phyloP scores from a whole-genome alignment of 495 filamentous ascomycete species.

The Hypoxylon lenormandii region DNA sequence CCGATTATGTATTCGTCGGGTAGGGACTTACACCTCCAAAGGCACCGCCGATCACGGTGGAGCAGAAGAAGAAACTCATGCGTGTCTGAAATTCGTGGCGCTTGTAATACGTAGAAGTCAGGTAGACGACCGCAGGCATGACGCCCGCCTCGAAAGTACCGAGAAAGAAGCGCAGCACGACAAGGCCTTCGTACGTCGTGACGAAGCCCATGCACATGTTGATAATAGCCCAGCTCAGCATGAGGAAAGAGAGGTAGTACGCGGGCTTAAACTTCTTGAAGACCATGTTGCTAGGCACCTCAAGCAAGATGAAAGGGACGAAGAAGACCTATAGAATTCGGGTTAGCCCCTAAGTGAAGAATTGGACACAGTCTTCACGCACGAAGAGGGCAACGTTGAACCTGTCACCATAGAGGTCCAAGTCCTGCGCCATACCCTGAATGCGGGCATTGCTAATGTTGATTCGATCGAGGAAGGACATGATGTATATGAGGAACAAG shows the following conservation, averaged over 20 bases:
- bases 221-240: conserved; percentile 68
- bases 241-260: conserved; percentile 66
- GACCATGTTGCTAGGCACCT: conserved; percentile 70
- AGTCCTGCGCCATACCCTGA: conserved; percentile 69
- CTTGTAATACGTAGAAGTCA: conserved; percentile 73
- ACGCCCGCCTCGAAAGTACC: conserved; percentile 71
- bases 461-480: conserved; percentile 65
- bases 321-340: conserved; percentile 63
- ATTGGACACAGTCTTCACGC: background rate
- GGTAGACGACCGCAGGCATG: conserved; percentile 66
- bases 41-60: conserved; percentile 68
- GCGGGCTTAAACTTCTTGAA: conserved; percentile 64
- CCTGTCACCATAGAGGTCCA: conserved; percentile 66
- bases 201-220: conserved; percentile 66
- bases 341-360: background rate
- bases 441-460: conserved; percentile 74
- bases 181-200: conserved; percentile 64
- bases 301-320: conserved; percentile 71
- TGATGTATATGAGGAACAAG: conserved; percentile 58
- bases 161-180: conserved; percentile 67
- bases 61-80: conserved; percentile 69
- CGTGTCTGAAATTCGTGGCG: conserved; percentile 71
- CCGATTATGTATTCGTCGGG: no score
- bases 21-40: conserved; percentile 65
- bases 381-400: conserved; percentile 73